Base-by-base conservation (phyloP, 805 yeast species). In the Metschnikowia lunata region DNA sequence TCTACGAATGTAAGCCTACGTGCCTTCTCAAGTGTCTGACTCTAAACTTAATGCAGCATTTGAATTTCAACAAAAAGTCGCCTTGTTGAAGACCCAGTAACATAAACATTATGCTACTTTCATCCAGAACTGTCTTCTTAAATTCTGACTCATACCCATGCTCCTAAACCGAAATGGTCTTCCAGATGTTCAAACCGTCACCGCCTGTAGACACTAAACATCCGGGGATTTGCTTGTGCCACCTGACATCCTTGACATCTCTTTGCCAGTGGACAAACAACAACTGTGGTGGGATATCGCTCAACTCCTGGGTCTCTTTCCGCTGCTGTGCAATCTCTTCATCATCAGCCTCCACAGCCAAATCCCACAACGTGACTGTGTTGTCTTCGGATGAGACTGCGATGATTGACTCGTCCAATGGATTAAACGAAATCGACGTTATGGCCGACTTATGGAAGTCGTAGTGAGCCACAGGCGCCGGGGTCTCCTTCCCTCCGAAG, bases 201-300 rank as follows among this genome's bases (percentile, higher is more conserved):
- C 91, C 83, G 53, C 99, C 99, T 2, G 98, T 91, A 57, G 95
- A 83, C 13, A 89, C 88, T 60, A 93, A 76, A 54, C 95, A 83
- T 38, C 99, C 99, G 3, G 99, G 99, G 44, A 93, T 87, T 71
- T 93, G 98, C 59, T 74, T 81, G 67, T 91, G 97, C 99, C 99
- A 93, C 68, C 95, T 86, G 39, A 91, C 97, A 64, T 93, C 99
- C 72, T 93, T 93, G 43, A 91, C 97, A 59, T 93, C 95, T 57
- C 83, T 82, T 72, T 93, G 99, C 98, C 98, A 93, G 65, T 93
- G 99, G 36, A 91, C 96, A 69, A 93, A 93, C 62, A 93, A 72
- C 58, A 93, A 75, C 67, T 93, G 99, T 18, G 98, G 93, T 13
- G 99, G 99, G 51, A 91, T 87, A 57, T 85, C 95, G 53, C 82